Conservation (phyloP, 805 yeast species). For the Vanderwaltozyma tropicalis region DNA sequence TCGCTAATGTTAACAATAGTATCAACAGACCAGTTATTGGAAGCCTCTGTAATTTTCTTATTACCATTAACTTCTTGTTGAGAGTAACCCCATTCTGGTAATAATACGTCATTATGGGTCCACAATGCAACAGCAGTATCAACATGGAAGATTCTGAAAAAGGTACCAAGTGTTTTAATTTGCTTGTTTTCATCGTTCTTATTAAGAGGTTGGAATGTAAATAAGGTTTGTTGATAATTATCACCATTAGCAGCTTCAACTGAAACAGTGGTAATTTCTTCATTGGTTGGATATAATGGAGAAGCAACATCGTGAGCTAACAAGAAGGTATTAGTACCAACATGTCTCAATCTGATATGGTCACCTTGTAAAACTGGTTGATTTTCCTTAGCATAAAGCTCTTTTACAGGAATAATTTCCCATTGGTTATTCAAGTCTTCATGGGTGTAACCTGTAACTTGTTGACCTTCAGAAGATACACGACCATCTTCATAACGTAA, state of each 20-base stretch:
- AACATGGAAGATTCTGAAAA: constrained; percentile 64
- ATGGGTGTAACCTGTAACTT: constrained; percentile 57
- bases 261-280: constrained; percentile 73
- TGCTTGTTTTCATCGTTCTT: constrained; percentile 38
- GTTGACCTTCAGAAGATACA: constrained; percentile 88
- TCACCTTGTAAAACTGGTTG: constrained; percentile 61
- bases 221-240: constrained; percentile 64
- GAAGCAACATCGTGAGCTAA: constrained; percentile 95
- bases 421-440: constrained; percentile 66
- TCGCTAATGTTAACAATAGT: constrained; percentile 56
- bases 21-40: constrained; percentile 71
- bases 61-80: constrained; percentile 95
- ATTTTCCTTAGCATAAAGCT: constrained; percentile 32
- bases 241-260: constrained; percentile 47
- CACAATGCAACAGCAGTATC: constrained; percentile 88
- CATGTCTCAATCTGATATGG: constrained; percentile 67
- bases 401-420: constrained; percentile 64
- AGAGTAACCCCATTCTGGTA: constrained; percentile 91
- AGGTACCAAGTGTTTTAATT: constrained; percentile 56
- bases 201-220: constrained; percentile 55
- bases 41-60: constrained; percentile 59
- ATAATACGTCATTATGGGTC: constrained; percentile 72
- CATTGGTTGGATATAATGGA: constrained; percentile 83
- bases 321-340: constrained; percentile 66
- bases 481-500: constrained; percentile 94